phyloP scores from a whole-genome alignment of 2,329 filamentous ascomycete genomes.

The Aspergillus latus region DNA sequence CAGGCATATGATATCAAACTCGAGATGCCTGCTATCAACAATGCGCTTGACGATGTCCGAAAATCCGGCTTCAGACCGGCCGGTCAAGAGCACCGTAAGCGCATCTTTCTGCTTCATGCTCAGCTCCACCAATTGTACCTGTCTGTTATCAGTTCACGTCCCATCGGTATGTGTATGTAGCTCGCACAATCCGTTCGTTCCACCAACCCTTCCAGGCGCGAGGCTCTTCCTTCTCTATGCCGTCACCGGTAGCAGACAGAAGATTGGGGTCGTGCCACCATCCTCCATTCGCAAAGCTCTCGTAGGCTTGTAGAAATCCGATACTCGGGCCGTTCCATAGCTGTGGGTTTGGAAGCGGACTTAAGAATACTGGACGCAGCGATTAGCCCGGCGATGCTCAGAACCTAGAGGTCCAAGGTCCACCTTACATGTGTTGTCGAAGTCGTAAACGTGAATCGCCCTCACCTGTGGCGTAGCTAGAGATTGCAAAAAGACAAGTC shows the following conservation, averaged over 20 bases:
- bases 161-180: slow-evolving; percentile 2
- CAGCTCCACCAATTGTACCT: slow-evolving; percentile 70
- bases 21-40: slow-evolving; percentile 69
- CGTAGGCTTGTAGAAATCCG: slow-evolving; percentile 71
- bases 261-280: slow-evolving; percentile 97
- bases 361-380: slow-evolving; percentile 70
- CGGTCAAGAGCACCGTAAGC: slow-evolving; percentile 82
- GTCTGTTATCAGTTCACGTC: slow-evolving; percentile 26
- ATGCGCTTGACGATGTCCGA: slow-evolving; percentile 79
- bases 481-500: not conserved
- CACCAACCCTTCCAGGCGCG: slow-evolving; percentile 91
- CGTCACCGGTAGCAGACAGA: slow-evolving; percentile 80
- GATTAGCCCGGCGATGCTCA: slow-evolving; percentile 13
- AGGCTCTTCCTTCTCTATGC: slow-evolving; percentile 75
- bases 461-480: slow-evolving; percentile 67
- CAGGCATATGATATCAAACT: slow-evolving; percentile 84
- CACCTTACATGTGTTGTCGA: slow-evolving; percentile 83
- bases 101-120: slow-evolving; percentile 83
- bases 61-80: slow-evolving; percentile 75
- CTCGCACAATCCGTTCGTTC: slow-evolving; percentile 81
- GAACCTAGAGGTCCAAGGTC: not conserved
- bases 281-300: slow-evolving; percentile 76
- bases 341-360: slow-evolving; percentile 82
- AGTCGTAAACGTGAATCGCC: slow-evolving; percentile 90
- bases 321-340: slow-evolving; percentile 81